These are phyloP conservation scores for Aspergillus flavus DNA, from an alignment of 2,329 filamentous ascomycete species.

Conservation along the genomic window DNA sequence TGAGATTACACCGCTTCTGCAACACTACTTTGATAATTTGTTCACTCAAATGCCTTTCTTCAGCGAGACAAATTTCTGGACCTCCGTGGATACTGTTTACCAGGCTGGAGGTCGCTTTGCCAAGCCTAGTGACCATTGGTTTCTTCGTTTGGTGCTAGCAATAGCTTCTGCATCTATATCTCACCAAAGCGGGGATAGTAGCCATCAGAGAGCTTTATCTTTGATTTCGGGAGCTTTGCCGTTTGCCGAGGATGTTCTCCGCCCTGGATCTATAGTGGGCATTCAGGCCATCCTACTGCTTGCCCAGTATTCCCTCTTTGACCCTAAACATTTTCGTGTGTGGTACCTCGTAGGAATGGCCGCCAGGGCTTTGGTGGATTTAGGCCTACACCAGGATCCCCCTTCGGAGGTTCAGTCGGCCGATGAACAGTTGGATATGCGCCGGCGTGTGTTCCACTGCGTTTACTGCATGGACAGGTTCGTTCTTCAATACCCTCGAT, in stretches of 20 bases:
- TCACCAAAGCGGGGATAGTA: constrained; percentile 64
- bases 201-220: constrained; percentile 62
- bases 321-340: constrained; percentile 87
- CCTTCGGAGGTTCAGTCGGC: constrained; percentile 69
- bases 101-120: constrained; percentile 66
- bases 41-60: constrained; percentile 82
- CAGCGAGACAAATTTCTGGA: constrained; percentile 75
- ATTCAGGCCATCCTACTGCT: constrained; percentile 86
- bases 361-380: constrained; percentile 80
- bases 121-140: constrained; percentile 74
- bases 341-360: constrained; percentile 95
- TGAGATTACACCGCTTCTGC: constrained; percentile 68
- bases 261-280: constrained; percentile 79
- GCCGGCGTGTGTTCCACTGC: constrained; percentile 85
- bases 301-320: constrained; percentile 85
- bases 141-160: constrained; percentile 85
- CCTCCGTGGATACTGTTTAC: constrained; percentile 80
- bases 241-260: constrained; percentile 79
- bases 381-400: constrained; percentile 92
- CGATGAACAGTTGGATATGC: constrained; percentile 71
- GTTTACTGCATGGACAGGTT: constrained; percentile 88
- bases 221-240: constrained; percentile 69
- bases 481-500: constrained; percentile 22
- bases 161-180: constrained; percentile 77
- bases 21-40: constrained; percentile 83